Evolutionary conservation across 108 stramenopile species (phyloP).

Genomic region (Cafeteria roenbergensis): DNA sequence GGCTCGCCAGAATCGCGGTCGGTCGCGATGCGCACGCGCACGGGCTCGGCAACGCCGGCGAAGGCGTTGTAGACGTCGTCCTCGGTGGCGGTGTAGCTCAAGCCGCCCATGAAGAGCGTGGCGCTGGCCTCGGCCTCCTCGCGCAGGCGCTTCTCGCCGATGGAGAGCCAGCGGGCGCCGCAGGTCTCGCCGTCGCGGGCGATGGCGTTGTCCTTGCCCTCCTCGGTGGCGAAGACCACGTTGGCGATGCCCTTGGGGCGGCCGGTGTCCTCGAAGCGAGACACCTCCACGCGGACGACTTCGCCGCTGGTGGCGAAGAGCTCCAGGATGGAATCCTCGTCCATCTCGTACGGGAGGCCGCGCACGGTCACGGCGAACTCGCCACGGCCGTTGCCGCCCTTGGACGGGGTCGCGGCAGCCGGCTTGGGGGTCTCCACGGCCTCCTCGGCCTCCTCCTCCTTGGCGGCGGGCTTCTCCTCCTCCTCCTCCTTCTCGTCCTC

Average conservation of each 20-base stretch:
- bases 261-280: constrained; percentile 69
- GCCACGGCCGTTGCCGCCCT: background rate
- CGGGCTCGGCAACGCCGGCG: constrained; percentile 72
- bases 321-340: constrained; percentile 66
- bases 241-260: constrained; percentile 64
- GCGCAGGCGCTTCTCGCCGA: constrained; percentile 47
- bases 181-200: constrained; percentile 73
- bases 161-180: constrained; percentile 72
- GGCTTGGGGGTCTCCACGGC: background rate
- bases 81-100: constrained; percentile 83
- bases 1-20: constrained; percentile 89
- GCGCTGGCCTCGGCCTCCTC: constrained; percentile 65
- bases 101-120: constrained; percentile 89
- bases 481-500: constrained; percentile 30
- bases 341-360: constrained; percentile 80
- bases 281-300: constrained; percentile 59
- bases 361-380: constrained; percentile 62
- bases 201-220: constrained; percentile 57
- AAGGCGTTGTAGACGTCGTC: constrained; percentile 67
- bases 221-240: constrained; percentile 53
- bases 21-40: constrained; percentile 70
- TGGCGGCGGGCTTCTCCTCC: constrained; percentile 25
- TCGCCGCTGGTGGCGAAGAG: constrained; percentile 73
- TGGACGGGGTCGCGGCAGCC: background rate
- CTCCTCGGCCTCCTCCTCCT: constrained; percentile 9